phyloP scores from a whole-genome alignment of 169 alveolate genomes.

The Babesia caballi region DNA sequence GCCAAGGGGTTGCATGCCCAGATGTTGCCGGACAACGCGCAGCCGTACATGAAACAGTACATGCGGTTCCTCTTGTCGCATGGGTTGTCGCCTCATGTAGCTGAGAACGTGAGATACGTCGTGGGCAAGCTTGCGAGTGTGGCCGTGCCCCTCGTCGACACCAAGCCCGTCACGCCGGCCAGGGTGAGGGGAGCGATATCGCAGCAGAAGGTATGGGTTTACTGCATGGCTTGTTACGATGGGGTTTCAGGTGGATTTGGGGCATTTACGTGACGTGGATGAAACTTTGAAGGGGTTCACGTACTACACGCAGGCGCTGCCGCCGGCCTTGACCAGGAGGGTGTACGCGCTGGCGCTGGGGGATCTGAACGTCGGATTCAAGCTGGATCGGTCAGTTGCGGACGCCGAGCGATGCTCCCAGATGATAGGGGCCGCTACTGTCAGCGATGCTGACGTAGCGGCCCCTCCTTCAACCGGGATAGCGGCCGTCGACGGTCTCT shows the following conservation, averaged over 20 bases:
- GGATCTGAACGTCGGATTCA: conserved; percentile 4
- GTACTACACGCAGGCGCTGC: conserved; percentile 13
- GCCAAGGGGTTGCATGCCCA: conserved; percentile 1
- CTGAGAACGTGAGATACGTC: conserved; percentile 23
- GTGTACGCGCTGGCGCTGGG: neutral
- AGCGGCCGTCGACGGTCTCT: conserved; percentile 6
- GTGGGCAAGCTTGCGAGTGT: neutral
- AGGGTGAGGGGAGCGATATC: neutral
- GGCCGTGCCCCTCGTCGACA: neutral
- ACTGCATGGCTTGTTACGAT: too few species aligned
- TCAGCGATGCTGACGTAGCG: neutral
- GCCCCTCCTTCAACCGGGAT: conserved; percentile 10
- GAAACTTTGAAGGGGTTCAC: conserved; percentile 9
- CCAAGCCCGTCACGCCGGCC: neutral
- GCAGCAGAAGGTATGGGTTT: neutral
- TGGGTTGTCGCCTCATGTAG: neutral
- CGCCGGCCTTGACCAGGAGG: neutral
- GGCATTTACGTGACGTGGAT: neutral
- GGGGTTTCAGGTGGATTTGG: neutral
- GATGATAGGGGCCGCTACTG: neutral
- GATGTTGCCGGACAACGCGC: conserved; percentile 32
- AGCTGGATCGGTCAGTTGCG: neutral
- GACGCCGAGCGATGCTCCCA: conserved; percentile 11
- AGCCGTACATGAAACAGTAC: conserved; percentile 9
- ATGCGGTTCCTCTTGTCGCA: conserved; percentile 17